Base-by-base conservation (phyloP, 768 basidiomycete genomes). In the Auricularia cornea region DNA sequence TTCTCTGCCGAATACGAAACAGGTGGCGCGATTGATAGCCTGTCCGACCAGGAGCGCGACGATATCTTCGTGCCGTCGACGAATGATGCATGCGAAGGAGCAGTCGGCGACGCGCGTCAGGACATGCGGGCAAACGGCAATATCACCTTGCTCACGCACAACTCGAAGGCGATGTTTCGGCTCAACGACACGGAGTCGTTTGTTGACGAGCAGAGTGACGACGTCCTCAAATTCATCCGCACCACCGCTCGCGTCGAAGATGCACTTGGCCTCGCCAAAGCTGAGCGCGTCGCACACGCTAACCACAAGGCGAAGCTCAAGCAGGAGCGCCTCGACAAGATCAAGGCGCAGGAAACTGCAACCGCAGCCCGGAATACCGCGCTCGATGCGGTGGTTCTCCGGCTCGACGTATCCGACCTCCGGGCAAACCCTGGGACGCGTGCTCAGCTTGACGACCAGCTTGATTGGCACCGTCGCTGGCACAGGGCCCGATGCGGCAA, bases 81-180 rank as follows among this genome's bases (percentile, higher is more conserved):
- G 18, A 76, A 75, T 64, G 72, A 75, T 63, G 65, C 62, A 1
- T 75, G 74, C 62, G 74, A 76, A 67, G 70, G 74, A 8, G 64
- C 64, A 3, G 64, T 75, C 18, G 70, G 74, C 44, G 44, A 48
- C 18, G 44, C 18, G 2, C 44, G 44, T 10, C 44, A 48, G 44
- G 44, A 48, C 18, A 48, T 48, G 44, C 44, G 44, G 1, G 44
- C 44, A 3, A 48, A 48, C 44, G 44, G 44, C 18, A 48, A 48
- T 20, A 11, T 48, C 4, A 48, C 44, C 2, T 18, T 48, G 10
- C 16, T 23, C 16, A 48, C 44, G 4, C 44, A 48, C 3, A 48
- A 48, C 23, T 10, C 44, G 12, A 48, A 48, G 44, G 11, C 44
- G 1, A 48, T 48, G 44, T 1, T 48, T 1, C 44, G 44, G 1